phyloP scores from a whole-genome alignment of 2,329 filamentous ascomycete genomes.

The Ceratocystis variospora region DNA sequence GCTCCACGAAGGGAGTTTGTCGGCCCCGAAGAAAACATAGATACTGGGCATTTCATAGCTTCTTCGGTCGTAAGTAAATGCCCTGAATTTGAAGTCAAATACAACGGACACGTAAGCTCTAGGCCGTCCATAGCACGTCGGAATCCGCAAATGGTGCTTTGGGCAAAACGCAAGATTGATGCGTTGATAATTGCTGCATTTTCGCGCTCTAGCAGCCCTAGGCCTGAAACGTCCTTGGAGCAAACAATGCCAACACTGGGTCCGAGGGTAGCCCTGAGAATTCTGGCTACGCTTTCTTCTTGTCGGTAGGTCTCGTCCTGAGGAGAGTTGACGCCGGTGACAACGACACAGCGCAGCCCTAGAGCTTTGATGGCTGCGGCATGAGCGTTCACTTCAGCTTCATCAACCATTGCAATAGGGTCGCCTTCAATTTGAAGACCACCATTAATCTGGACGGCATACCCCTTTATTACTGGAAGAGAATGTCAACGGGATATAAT shows the following conservation, averaged over 20 bases:
- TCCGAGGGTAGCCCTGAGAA: conserved; percentile 26
- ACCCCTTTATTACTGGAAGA: conserved; percentile 20
- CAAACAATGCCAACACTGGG: conserved; percentile 25
- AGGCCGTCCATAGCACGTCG: conserved; percentile 32
- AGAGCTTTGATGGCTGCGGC: conserved; percentile 22
- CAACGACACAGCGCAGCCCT: conserved; percentile 32
- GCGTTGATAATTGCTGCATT: conserved; percentile 42
- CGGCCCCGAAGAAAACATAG: conserved; percentile 22
- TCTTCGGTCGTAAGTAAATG: conserved; percentile 21
- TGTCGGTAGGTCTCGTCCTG: conserved; percentile 41
- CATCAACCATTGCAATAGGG: conserved; percentile 19
- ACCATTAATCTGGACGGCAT: conserved; percentile 21
- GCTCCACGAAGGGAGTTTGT: conserved; percentile 23
- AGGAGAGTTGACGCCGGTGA: conserved; percentile 45
- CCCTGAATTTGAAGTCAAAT: conserved; percentile 39
- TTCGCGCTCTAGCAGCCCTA: conserved; percentile 35
- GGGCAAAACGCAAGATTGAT: conserved; percentile 34
- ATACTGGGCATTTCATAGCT: conserved; percentile 22
- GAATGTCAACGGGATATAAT: too few relatives aligned
- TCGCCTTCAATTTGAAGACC: conserved; percentile 22
- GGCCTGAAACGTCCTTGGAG: conserved; percentile 28
- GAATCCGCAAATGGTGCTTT: conserved; percentile 34
- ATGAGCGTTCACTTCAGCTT: conserved; percentile 18
- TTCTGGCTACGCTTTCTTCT: conserved; percentile 36
- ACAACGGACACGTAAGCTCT: conserved; percentile 29